A percentile compares a stretch with the other conserved stretches of the same genome.
These are phyloP conservation scores for Phytomonas francai DNA, from an alignment of 208 protist species.

Conservation along the genomic window DNA sequence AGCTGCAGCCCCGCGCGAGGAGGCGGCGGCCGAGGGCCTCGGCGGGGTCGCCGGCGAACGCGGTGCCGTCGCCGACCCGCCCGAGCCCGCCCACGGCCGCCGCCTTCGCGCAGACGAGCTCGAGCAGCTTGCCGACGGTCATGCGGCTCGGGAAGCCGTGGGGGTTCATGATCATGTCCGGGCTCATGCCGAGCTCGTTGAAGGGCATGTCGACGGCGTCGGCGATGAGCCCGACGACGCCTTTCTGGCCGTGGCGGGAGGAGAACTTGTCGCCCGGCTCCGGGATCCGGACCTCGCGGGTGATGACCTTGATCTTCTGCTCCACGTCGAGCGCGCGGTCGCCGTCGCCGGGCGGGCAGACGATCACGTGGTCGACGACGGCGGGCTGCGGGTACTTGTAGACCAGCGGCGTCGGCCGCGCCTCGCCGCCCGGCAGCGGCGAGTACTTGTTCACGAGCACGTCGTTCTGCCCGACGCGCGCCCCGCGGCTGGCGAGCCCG, in stretches of 20 bases:
- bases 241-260: slow-evolving; percentile 99
- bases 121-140: slow-evolving; percentile 99
- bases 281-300: slow-evolving; percentile 89
- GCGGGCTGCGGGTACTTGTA: slow-evolving; percentile 92
- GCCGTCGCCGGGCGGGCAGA: slow-evolving; percentile 81
- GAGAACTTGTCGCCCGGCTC: slow-evolving; percentile 99
- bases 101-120: slow-evolving; percentile 97
- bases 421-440: slow-evolving; percentile 27
- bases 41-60: slow-evolving; percentile 94
- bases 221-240: slow-evolving; percentile 98
- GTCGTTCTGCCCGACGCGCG: slow-evolving; percentile 82
- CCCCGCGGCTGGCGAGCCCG: slow-evolving; percentile 90
- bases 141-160: slow-evolving; percentile 99
- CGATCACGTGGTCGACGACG: slow-evolving; percentile 93
- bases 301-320: slow-evolving; percentile 93
- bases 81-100: slow-evolving; percentile 84
- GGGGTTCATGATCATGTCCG: slow-evolving; percentile 99
- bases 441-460: slow-evolving; percentile 95
- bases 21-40: slow-evolving; percentile 83
- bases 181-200: slow-evolving; percentile 93
- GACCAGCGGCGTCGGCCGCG: slow-evolving; percentile 53
- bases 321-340: slow-evolving; percentile 81
- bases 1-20: slow-evolving; percentile 94
- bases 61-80: slow-evolving; percentile 92
- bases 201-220: slow-evolving; percentile 99